Evolutionary conservation across 2,329 filamentous ascomycete genomes (phyloP), one percentile per base, ranked within the genome.

Genomic region (Thielaviopsis populi): DNA sequence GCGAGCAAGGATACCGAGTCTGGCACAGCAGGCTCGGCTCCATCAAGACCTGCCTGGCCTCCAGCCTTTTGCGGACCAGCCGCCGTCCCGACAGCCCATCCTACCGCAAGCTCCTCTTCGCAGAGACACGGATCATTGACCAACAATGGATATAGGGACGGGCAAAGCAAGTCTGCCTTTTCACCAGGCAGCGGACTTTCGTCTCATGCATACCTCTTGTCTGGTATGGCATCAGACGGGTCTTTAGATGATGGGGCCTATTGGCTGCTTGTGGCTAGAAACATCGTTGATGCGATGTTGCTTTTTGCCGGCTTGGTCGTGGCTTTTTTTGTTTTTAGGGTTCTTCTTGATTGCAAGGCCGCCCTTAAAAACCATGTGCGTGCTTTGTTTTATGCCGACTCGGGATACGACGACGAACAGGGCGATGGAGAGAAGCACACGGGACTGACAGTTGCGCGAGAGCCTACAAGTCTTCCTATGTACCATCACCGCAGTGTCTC

Each of bases 11-110:
- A 37, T 37, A 17, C 13, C 11, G 41, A 46, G 2, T 17, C 33
- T 22, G 24, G 7, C 17, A 40, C 33, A 1, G 15, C n/a, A 4
- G 46, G 46, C 17, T 43, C 53, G 7, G 30, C 61, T 8, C 64
- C 64, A 17, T n/a, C 46, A n/a, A 48, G 50, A 40, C 64, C 64
- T 19, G 46, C 61, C 13, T 66, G 64, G 64, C 64, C 64, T n/a
- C 61, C 64, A 37, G 64, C 64, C 1, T 66, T 66, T 37, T 66
- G 61, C 19, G 33, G 48, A 13, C 17, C 53, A 17, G 41, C 30
- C 6, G 37, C 61, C 42, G n/a, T 48, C 11, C 22, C 50, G 7
- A 7, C 17, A 17, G 24, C 10, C 27, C 53, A 19, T 2, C 40
- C 61, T 1, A 2, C 30, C 15, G 27, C 22, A n/a, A 48, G 50